Percentiles rank a stretch among this genome's conserved stretches.
Evolutionary conservation across 768 basidiomycete species (phyloP).

Genomic region (Lactarius vividus): DNA sequence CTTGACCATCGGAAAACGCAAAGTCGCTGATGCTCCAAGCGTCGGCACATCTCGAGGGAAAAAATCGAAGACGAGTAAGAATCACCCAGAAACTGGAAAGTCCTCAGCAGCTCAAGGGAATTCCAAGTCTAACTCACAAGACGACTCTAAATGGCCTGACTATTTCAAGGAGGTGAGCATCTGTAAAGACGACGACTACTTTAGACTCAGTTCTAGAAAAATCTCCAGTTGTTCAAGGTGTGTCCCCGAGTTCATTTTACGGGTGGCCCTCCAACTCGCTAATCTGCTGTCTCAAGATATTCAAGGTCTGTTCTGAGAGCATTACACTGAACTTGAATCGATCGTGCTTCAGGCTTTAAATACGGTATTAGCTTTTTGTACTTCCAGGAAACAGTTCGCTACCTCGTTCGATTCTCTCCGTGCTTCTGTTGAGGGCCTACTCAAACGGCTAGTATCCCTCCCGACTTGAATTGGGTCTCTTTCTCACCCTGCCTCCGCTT

Average conservation of each 20-base stretch:
- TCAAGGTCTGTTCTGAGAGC: conserved; percentile 11
- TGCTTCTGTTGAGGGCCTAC: conserved; percentile 73
- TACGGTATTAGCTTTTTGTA: conserved; percentile 84
- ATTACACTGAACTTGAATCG: background rate
- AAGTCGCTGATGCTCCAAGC: background rate
- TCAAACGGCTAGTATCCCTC: conserved; percentile 58
- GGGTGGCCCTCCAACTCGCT: background rate
- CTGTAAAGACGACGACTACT: conserved; percentile 26
- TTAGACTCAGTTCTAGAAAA: background rate
- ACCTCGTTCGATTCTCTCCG: conserved; percentile 75
- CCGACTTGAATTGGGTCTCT: background rate
- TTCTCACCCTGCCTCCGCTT: conserved; percentile 5
- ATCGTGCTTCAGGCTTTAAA: conserved; percentile 63
- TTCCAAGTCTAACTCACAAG: conserved; percentile 29
- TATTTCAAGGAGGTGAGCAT: conserved; percentile 53
- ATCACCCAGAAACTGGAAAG: background rate
- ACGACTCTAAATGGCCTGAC: conserved; percentile 50
- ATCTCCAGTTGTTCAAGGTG: conserved; percentile 23
- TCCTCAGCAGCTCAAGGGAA: background rate
- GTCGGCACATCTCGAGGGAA: background rate
- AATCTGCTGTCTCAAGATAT: conserved; percentile 12
- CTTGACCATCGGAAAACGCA: conserved; percentile 10
- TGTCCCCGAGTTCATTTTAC: background rate
- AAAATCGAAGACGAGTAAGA: conserved; percentile 5
- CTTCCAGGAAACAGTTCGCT: conserved; percentile 75